Conservation (phyloP, 768 basidiomycete genomes). For the Suillus subaureus region DNA sequence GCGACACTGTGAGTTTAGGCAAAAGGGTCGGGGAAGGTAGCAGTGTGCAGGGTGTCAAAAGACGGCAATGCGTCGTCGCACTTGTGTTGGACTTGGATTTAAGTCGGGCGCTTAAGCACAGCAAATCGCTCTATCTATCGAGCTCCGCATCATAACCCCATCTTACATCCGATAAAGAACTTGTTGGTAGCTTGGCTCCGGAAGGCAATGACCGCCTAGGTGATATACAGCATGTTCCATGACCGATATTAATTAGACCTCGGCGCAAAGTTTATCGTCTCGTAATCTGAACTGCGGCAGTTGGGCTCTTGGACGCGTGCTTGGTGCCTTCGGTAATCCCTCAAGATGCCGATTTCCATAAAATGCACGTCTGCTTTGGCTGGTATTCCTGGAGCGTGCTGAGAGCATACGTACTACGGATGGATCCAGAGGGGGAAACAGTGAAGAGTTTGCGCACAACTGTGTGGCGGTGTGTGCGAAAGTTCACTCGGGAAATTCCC, state of each 20-base stretch:
- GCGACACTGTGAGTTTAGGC: background rate
- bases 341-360: background rate
- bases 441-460: background rate
- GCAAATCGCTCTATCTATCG: background rate
- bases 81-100: background rate
- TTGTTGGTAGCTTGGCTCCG: background rate
- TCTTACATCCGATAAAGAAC: no score
- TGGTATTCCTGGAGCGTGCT: background rate
- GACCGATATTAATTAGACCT: background rate
- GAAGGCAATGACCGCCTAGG: background rate
- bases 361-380: background rate
- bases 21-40: background rate
- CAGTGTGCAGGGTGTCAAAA: background rate
- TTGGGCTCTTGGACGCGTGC: no score
- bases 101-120: background rate
- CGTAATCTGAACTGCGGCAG: background rate
- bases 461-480: background rate
- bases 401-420: background rate
- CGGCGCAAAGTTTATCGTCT: background rate
- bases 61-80: background rate
- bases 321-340: background rate
- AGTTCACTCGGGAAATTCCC: background rate
- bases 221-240: background rate
- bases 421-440: no score
- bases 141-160: background rate